Base-by-base conservation (phyloP, 148 eudicot species). In the Polygonum maritimum region DNA sequence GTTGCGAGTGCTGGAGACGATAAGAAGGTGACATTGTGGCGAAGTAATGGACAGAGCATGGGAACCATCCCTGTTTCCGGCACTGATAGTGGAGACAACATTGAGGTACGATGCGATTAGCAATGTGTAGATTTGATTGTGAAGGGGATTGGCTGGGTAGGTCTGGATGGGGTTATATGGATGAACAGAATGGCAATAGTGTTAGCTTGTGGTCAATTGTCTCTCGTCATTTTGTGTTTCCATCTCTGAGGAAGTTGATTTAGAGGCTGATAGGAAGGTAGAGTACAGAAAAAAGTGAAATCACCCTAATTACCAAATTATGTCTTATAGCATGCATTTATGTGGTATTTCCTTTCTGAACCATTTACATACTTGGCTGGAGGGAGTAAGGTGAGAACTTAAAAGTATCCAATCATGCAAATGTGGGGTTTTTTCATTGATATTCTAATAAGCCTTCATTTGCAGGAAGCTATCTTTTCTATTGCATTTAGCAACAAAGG, bases 1-100 rank as follows among this genome's bases (percentile, higher is more conserved):
- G 87, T 94, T 86, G 97, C 98, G 38, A 94, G 97, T 82, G 98
- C 92, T 3, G 98, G 98, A 22, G 96, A 94, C 9, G 97, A 94
- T 78, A 87, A 87, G 76, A 89, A 83, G 87, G 89, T 94, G 69
- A 84, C 92, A 11, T 73, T 94, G 44, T 90, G 97, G 97, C 89
- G 88, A 75, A 88, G 86, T 69, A 90, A 87, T 78, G 98, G 98
- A 51, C 92, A 90, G 73, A 81, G 84, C 75, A 72, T 94, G 92
- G 92, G 97, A 47, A 88, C 93, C 35, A 78, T 94, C 79, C 98
- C 98, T 0, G 75, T 79, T 38, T 82, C 86, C 22, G 86, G 86
- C 54, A 55, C 81, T 31, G 93, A 89, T 58, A 81, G 81, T 12
- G 89, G 88, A n/a, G 93, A 94, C 52, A 86, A 75, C 69, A 81